Conservation (phyloP, 768 basidiomycete species). For the Kondoa subrosea region DNA sequence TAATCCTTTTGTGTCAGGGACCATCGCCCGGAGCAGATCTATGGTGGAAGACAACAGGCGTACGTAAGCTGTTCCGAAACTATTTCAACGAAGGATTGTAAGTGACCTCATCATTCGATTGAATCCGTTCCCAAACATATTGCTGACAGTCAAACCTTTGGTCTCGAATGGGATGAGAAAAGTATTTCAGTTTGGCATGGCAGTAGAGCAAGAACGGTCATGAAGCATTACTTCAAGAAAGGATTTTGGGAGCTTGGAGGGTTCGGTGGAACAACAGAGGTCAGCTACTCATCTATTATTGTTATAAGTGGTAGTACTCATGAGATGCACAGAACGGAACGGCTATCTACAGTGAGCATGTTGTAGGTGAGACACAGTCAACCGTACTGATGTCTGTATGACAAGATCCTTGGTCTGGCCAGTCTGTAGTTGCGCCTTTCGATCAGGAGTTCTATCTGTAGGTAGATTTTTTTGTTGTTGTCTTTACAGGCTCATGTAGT, state of each 20-base stretch:
- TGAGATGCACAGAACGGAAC: not conserved
- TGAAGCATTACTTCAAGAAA: not conserved
- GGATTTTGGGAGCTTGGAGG: not conserved
- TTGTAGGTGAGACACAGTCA: too few relatives aligned
- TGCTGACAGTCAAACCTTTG: not conserved
- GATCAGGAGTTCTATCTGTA: not conserved
- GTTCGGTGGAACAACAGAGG: not conserved
- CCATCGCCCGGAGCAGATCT: not conserved
- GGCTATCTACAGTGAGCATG: too few relatives aligned
- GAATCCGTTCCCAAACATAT: not conserved
- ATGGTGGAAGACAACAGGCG: not conserved
- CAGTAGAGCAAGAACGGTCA: not conserved
- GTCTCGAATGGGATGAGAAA: not conserved
- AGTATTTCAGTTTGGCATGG: not conserved
- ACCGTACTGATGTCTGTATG: too few relatives aligned
- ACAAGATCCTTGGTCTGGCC: not conserved
- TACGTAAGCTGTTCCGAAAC: not conserved
- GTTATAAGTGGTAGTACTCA: not conserved
- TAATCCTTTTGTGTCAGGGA: not conserved
- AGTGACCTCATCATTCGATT: not conserved
- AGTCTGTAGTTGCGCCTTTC: not conserved
- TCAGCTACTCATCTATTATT: not conserved
- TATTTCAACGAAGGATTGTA: not conserved
- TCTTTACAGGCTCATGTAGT: not conserved
- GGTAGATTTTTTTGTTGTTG: not conserved